Evolutionary conservation across 495 filamentous ascomycete genomes (phyloP), one percentile per base, ranked within the genome.

Genomic region (Aspergillus ostianus): DNA sequence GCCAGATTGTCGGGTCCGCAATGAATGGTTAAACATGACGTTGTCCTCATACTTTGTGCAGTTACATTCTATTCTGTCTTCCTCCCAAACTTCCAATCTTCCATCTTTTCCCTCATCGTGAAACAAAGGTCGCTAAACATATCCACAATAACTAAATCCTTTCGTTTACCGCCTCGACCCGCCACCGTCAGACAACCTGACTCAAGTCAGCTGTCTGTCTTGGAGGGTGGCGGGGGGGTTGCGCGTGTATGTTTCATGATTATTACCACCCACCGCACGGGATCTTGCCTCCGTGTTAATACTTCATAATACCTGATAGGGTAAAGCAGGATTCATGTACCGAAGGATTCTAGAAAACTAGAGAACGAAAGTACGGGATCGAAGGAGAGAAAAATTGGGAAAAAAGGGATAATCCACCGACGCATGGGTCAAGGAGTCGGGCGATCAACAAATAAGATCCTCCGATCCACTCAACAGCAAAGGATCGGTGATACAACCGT

Each of bases 1-100:
- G 63, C 74, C 74, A 64, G 30, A 66, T 55, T 71, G 72, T 71
- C 71, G 72, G 74, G 74, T 70, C 73, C 36, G 29, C 41, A 23
- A 51, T 19, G 17, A 26, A 58, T 17, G 36, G 36, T 41, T 32
- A 50, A 36, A 26, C 30, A 47, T 52, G 54, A 56, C 36, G 32
- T 49, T 49, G 47, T 12, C 23, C 23, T 49, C 23, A 26, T 26
- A 26, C 23, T 48, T 48, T 4, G 30, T 32, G 30, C 10, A 32
- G 6, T 32, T 32, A 6, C 10, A 12, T 32, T 8, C 8, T 30
- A 4, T 30, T 8, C 8, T 4, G 29, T 30, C 4, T 8, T 4
- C 36, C 13, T 12, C 36, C 13, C 12, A 15, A 15, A 1, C 36
- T 17, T 41, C 36, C 13, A 41, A 4, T 15, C 36, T 17, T 41